phyloP scores from a whole-genome alignment of 2,329 filamentous ascomycete genomes.

The Aureobasidium leucospermi region DNA sequence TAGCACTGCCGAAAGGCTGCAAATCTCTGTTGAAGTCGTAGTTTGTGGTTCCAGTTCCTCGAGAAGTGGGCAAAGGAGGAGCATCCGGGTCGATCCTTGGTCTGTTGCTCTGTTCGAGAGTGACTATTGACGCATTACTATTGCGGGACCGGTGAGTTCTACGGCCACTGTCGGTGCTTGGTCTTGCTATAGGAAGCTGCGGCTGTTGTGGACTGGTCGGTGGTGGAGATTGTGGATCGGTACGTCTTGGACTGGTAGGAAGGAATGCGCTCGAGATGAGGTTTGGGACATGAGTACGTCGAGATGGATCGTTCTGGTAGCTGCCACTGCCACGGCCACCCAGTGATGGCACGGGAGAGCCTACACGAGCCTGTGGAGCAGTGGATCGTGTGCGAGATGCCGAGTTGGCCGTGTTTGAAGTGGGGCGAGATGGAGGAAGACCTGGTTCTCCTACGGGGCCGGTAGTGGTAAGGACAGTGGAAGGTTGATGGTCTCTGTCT shows the following conservation, averaged over 20 bases:
- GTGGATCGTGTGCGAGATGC: constrained; percentile 13
- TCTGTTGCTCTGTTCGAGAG: constrained; percentile 28
- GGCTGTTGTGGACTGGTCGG: constrained; percentile 23
- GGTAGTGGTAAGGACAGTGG: constrained; percentile 28
- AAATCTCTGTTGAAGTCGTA: constrained; percentile 1
- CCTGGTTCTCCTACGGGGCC: constrained; percentile 42
- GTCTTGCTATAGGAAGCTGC: constrained; percentile 25
- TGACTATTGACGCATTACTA: constrained; percentile 51
- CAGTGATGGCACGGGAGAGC: constrained; percentile 18
- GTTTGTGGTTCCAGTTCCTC: constrained; percentile 64
- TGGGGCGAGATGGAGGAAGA: constrained; percentile 41
- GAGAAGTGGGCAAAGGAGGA: constrained; percentile 57
- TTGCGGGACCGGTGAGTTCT: constrained; percentile 46
- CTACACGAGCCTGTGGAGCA: constrained; percentile 13
- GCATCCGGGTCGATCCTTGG: constrained; percentile 34
- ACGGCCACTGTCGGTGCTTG: constrained; percentile 21
- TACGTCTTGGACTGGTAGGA: constrained; percentile 91
- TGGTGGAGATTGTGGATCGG: constrained; percentile 33
- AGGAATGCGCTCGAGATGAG: constrained; percentile 89
- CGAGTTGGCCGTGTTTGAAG: constrained; percentile 31
- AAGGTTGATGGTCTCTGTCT: not conserved
- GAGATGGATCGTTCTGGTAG: constrained; percentile 22
- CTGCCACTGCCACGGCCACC: constrained; percentile 17
- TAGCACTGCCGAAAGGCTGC: not conserved
- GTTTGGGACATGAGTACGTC: constrained; percentile 81